Evolutionary conservation across 148 eudicot genomes (phyloP).

Genomic region (Camellia granthamiana): DNA sequence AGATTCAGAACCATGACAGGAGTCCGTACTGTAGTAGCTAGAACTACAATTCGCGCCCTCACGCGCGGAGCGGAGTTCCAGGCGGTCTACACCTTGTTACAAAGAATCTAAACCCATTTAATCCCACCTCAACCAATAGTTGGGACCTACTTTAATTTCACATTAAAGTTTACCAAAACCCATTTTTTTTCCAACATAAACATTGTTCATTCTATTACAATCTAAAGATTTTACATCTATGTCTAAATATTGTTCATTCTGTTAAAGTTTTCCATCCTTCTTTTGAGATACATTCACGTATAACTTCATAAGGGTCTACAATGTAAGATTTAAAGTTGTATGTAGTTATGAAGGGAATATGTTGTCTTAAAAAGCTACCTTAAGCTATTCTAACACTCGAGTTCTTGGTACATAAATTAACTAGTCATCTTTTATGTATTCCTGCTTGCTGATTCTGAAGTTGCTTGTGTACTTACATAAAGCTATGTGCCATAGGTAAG

Average conservation of each 20-base stretch:
- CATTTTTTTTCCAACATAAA: no score
- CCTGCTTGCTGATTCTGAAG: background rate
- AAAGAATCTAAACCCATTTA: no score
- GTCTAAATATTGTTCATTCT: background rate
- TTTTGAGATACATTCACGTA: background rate
- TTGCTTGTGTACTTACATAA: background rate
- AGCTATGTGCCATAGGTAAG: background rate
- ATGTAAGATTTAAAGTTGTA: background rate
- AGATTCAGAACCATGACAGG: no score
- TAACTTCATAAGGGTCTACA: background rate
- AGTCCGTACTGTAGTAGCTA: no score
- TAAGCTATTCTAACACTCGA: background rate
- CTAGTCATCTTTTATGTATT: background rate
- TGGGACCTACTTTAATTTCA: no score
- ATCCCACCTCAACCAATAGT: no score
- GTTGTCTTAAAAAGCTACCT: background rate
- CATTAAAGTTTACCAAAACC: no score
- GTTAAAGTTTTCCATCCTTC: background rate
- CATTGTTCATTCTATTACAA: background rate
- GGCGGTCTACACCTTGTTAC: no score
- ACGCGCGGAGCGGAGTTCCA: no score
- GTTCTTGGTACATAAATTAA: background rate
- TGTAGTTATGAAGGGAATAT: background rate
- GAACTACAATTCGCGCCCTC: no score
- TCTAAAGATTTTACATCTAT: background rate